Evolutionary conservation across 371 early-diverging fungal genomes (phyloP), one percentile per base, ranked within the genome.

Genomic region (Mucor indicus): DNA sequence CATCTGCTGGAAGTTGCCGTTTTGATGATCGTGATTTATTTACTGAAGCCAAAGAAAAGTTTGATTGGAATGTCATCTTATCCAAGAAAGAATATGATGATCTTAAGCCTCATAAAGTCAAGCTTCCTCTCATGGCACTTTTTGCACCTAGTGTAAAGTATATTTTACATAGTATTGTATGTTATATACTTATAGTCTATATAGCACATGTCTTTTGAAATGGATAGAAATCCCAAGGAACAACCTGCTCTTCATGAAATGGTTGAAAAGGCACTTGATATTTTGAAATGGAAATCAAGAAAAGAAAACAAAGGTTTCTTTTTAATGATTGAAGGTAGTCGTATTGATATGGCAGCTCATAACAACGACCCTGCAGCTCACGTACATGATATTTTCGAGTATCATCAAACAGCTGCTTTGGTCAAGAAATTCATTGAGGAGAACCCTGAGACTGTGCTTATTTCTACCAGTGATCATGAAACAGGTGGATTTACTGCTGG

Each of bases 251-350:
- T 92, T 41, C 65, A 63, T 15, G 88, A 91, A 53, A 91, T 92
- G 92, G 56, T 84, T 3, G 29, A 49, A 4, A 85, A 84, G 51
- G 93, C 90, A 11, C 59, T 91, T 16, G 67, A 60, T 12, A 56
- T 87, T 22, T 69, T 91, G 24, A 60, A 65, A 23, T 22, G 57
- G 1, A 68, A 82, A 13, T 54, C 60, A 6, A n/a, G 41, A 13
- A 24, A 54, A 36, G 38, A 53, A 54, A 38, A 46, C 27, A 60
- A 24, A 0, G 95, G 96, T 0, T 98, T 96, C 72, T 95, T 98
- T 55, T 48, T 98, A 46, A 90, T 98, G 94, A 84, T 98, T 53
- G 98, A 96, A 69, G 97, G 98, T 0, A 89, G 90, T 44, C 77
- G 93, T 9, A 98, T 98, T 46, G 90, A 88, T 53, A 86, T 85